These are phyloP conservation scores for Platanthera zijinensis DNA, from an alignment of 106 monocot genomes.

Conservation along the genomic window DNA sequence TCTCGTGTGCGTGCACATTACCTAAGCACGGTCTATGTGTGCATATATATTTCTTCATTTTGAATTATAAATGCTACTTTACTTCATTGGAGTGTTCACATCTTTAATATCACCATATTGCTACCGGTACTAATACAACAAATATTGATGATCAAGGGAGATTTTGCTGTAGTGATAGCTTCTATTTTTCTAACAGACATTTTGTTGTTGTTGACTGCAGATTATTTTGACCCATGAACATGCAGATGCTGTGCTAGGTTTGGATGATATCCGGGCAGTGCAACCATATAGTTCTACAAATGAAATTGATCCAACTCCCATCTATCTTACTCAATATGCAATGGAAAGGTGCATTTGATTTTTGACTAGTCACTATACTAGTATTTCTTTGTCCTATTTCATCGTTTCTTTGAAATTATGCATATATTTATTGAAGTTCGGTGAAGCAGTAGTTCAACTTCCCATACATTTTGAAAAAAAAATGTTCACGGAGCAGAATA, in stretches of 20 bases:
- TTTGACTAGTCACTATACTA: background rate
- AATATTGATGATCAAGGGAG: background rate
- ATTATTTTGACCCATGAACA: slow-evolving; percentile 96
- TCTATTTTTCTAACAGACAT: background rate
- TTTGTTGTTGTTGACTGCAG: slow-evolving; percentile 33
- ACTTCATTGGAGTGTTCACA: background rate
- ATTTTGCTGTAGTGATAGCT: background rate
- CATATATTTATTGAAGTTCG: background rate
- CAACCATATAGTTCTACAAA: slow-evolving; percentile 77
- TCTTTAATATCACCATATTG: slow-evolving; percentile 1
- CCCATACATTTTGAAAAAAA: background rate
- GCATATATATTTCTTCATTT: background rate
- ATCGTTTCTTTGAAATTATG: background rate
- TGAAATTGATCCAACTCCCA: slow-evolving; percentile 72
- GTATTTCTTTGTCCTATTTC: background rate
- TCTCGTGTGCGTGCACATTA: background rate
- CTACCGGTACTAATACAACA: background rate
- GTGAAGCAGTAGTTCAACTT: background rate
- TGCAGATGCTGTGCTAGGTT: slow-evolving; percentile 93
- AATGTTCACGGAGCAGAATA: too few relatives aligned
- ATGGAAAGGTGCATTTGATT: slow-evolving; percentile 70
- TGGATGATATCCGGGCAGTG: slow-evolving; percentile 84
- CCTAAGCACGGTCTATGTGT: background rate
- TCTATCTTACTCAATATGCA: slow-evolving; percentile 68
- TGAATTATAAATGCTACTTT: background rate